Conservation (phyloP, 176 grass and related monocot species). For the Phragmites australis region DNA sequence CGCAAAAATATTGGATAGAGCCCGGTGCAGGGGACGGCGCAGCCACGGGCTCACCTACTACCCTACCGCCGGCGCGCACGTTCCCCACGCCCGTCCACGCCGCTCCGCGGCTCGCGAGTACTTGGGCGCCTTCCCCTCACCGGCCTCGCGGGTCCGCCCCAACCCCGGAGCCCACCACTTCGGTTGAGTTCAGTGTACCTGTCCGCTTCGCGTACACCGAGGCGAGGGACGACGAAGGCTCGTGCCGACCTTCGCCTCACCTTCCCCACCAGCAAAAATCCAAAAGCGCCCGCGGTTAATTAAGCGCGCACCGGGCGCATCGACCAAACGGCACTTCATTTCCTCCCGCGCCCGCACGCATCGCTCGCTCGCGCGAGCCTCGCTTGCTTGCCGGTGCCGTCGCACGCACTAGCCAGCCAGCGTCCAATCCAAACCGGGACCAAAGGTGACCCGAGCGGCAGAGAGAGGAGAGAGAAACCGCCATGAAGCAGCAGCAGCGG, state of each 20-base stretch:
- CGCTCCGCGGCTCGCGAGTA: neutral
- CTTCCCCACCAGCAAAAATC: conserved; percentile 22
- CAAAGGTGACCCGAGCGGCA: conserved; percentile 34
- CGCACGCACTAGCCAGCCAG: neutral
- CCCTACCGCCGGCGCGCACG: conserved; percentile 15
- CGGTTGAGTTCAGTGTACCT: conserved; percentile 32
- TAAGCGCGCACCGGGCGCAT: neutral
- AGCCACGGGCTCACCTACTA: neutral
- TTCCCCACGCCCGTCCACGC: neutral
- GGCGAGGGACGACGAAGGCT: neutral
- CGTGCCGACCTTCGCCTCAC: conserved; percentile 29
- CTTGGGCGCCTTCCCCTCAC: neutral
- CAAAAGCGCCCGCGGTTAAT: neutral
- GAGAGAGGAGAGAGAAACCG: conserved; percentile 35
- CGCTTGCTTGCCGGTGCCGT: neutral
- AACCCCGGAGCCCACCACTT: neutral
- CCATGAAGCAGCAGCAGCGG: conserved; percentile 39
- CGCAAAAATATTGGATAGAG: neutral
- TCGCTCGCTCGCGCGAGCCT: neutral
- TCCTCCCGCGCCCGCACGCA: neutral
- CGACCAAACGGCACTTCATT: neutral
- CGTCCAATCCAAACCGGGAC: neutral
- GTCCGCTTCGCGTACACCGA: conserved; percentile 11
- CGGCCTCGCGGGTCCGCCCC: neutral
- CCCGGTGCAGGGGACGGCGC: neutral